These are phyloP conservation scores for Amanita thiersii DNA, from an alignment of 768 basidiomycete genomes.

Conservation along the genomic window DNA sequence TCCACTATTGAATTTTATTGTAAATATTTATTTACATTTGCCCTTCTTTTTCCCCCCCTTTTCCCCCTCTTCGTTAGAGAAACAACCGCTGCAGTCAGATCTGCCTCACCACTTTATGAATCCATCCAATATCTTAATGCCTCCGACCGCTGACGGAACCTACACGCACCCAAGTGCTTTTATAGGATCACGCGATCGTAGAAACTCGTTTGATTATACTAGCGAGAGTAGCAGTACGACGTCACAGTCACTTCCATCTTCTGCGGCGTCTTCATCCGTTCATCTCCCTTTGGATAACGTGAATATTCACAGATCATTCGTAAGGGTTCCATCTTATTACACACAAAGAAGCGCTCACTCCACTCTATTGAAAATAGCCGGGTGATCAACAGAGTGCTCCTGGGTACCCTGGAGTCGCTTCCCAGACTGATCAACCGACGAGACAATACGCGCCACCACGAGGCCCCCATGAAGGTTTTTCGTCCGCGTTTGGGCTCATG, in stretches of 20 bases:
- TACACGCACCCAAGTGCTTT: constrained; percentile 6
- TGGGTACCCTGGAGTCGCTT: not conserved
- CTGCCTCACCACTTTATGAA: constrained; percentile 9
- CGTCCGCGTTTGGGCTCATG: constrained; percentile 67
- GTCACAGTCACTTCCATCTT: constrained; percentile 40
- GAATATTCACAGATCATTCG: constrained; percentile 1
- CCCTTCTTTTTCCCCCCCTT: constrained; percentile 13
- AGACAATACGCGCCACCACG: constrained; percentile 13
- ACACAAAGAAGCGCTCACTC: constrained; percentile 18
- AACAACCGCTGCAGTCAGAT: constrained; percentile 10
- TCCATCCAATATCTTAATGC: not conserved
- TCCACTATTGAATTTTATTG: constrained; percentile 7
- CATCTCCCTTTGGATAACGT: constrained; percentile 34
- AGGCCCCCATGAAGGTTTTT: constrained; percentile 35
- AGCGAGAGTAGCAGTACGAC: constrained; percentile 38
- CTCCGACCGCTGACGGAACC: not conserved
- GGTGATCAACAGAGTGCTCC: constrained; percentile 4
- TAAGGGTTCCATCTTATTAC: constrained; percentile 12
- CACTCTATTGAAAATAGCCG: constrained; percentile 7
- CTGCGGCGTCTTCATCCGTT: constrained; percentile 42
- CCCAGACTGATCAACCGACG: constrained; percentile 11
- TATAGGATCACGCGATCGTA: constrained; percentile 16
- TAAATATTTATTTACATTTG: constrained; percentile 17
- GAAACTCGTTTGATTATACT: constrained; percentile 27
- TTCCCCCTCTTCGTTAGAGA: constrained; percentile 8